Percentiles rank a stretch among this genome's conserved stretches.
Evolutionary conservation across 176 grass and related monocot genomes (phyloP).

Genomic region (maize (Zea mays)): Zm-B73-REFERENCE-NAM-5.0 NC_050100.1:79045001-79045500

Average conservation of each 20-base stretch:
- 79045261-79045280: slow-evolving; percentile 76
- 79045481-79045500: slow-evolving; percentile 42
- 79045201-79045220: slow-evolving; percentile 44
- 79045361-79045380: slow-evolving; percentile 81
- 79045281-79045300: slow-evolving; percentile 90
- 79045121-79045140: slow-evolving; percentile 31
- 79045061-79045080: slow-evolving; percentile 37
- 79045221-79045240: slow-evolving; percentile 68
- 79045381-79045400: slow-evolving; percentile 97
- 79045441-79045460: slow-evolving; percentile 92
- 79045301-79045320: slow-evolving; percentile 84
- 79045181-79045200: slow-evolving; percentile 43
- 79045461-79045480: slow-evolving; percentile 76
- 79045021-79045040: slow-evolving; percentile 21
- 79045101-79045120: slow-evolving; percentile 12
- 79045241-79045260: slow-evolving; percentile 51
- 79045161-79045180: slow-evolving; percentile 47
- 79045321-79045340: slow-evolving; percentile 65
- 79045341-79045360: slow-evolving; percentile 84
- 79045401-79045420: slow-evolving; percentile 73
- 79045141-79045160: slow-evolving; percentile 40
- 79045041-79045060: slow-evolving; percentile 25
- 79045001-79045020: slow-evolving; percentile 42
- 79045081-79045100: slow-evolving; percentile 42
- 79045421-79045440: slow-evolving; percentile 96